Percentiles rank a stretch among this genome's conserved stretches.
phyloP scores from a whole-genome alignment of 305 asterid species.

The Solanum chacoense region DNA sequence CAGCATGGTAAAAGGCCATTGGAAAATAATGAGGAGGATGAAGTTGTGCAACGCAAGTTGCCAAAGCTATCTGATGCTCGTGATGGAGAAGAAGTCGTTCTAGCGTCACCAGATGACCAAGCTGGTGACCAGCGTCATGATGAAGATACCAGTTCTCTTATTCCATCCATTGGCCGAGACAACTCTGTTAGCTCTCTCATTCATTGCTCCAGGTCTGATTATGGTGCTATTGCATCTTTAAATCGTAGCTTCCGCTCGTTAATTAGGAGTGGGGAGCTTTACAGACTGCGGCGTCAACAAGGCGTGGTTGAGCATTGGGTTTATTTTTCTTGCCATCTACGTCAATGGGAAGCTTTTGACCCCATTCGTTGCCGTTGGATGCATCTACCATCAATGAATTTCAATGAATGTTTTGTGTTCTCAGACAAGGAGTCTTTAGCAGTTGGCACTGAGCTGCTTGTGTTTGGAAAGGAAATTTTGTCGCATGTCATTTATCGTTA shows the following conservation, averaged over 20 bases:
- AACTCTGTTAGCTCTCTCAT: constrained; percentile 51
- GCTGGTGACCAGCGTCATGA: constrained; percentile 18
- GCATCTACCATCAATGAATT: constrained; percentile 40
- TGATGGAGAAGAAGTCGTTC: constrained; percentile 18
- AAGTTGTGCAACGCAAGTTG: constrained; percentile 18
- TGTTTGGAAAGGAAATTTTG: constrained; percentile 50
- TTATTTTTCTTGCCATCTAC: constrained; percentile 55
- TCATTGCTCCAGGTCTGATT: constrained; percentile 56
- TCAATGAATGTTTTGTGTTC: constrained; percentile 39
- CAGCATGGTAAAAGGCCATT: constrained; percentile 44
- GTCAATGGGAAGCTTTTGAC: constrained; percentile 74
- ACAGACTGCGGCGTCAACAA: constrained; percentile 31
- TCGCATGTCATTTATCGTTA: constrained; percentile 49
- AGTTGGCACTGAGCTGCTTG: constrained; percentile 71
- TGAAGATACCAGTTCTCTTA: constrained; percentile 35
- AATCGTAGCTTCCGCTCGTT: constrained; percentile 48
- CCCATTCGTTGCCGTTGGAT: constrained; percentile 50
- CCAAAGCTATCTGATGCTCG: constrained; percentile 26
- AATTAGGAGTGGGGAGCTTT: constrained; percentile 43
- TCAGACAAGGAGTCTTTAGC: constrained; percentile 76
- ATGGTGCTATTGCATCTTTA: constrained; percentile 40
- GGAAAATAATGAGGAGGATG: constrained; percentile 39
- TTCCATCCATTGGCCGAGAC: constrained; percentile 50
- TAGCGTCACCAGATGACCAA: constrained; percentile 16
- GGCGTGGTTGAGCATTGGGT: constrained; percentile 66